Conservation (phyloP, 192 early-diverging fungal genomes). For the Umbelopsis ramanniana region DNA sequence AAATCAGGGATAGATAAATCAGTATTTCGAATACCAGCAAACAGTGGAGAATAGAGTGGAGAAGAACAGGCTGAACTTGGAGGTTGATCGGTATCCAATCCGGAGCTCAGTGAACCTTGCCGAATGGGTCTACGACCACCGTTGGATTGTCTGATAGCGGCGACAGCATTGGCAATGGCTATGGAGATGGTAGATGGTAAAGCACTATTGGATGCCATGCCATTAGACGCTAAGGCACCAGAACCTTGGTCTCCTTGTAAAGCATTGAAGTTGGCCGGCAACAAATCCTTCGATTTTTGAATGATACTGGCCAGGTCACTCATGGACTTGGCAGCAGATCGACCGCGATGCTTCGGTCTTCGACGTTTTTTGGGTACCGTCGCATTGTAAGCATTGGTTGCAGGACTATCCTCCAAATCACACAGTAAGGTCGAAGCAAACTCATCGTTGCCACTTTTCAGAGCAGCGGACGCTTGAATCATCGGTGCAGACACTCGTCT, state of each 20-base stretch:
- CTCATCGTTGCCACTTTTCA: slow-evolving; percentile 41
- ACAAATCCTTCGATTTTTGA: slow-evolving; percentile 1
- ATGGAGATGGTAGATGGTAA: neutral
- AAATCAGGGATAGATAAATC: slow-evolving; percentile 11
- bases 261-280: slow-evolving; percentile 17
- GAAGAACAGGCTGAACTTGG: slow-evolving; percentile 49
- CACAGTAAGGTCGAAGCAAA: slow-evolving; percentile 40
- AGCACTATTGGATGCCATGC: neutral
- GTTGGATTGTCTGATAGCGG: neutral
- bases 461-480: slow-evolving; percentile 38
- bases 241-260: slow-evolving; percentile 6
- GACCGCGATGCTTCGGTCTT: slow-evolving; percentile 8
- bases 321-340: slow-evolving; percentile 15
- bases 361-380: slow-evolving; percentile 21
- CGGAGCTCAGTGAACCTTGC: neutral
- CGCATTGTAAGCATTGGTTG: slow-evolving; percentile 19
- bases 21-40: slow-evolving; percentile 33
- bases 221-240: slow-evolving; percentile 16
- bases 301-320: slow-evolving; percentile 19
- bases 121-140: slow-evolving; percentile 22
- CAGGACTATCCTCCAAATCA: slow-evolving; percentile 19
- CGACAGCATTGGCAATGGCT: slow-evolving; percentile 18
- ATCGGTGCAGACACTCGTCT: slow-evolving; percentile 41
- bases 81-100: slow-evolving; percentile 43
- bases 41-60: slow-evolving; percentile 47